phyloP scores from a whole-genome alignment of 1,284 basidiomycete genomes.

The Puccinia sorghi region DNA sequence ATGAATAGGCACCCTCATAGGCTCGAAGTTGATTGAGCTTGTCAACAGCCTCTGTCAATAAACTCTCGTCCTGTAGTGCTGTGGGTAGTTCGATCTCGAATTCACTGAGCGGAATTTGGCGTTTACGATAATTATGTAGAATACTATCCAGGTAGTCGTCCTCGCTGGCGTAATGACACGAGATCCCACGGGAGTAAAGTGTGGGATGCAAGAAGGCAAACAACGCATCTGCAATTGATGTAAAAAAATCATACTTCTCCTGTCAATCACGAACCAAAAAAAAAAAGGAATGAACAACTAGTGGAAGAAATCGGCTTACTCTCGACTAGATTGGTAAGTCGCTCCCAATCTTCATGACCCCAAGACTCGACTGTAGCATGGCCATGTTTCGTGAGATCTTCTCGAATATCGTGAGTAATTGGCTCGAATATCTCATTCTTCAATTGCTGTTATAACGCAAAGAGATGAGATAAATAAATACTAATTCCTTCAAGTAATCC shows the following conservation, averaged over 20 bases:
- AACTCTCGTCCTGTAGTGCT: slow-evolving; percentile 45
- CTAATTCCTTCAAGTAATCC: no score
- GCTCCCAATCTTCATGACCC: slow-evolving; percentile 49
- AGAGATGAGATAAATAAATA: background rate
- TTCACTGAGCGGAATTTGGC: slow-evolving; percentile 44
- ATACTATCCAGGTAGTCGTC: slow-evolving; percentile 49
- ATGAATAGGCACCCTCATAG: slow-evolving; percentile 30
- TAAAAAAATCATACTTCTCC: background rate
- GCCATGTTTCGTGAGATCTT: slow-evolving; percentile 36
- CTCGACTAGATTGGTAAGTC: slow-evolving; percentile 40
- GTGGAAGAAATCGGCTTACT: slow-evolving; percentile 12
- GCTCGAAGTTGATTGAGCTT: slow-evolving; percentile 46
- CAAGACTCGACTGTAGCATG: slow-evolving; percentile 46
- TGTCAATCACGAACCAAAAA: background rate
- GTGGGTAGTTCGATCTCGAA: slow-evolving; percentile 48
- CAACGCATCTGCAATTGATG: slow-evolving; percentile 25
- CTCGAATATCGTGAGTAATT: slow-evolving; percentile 28
- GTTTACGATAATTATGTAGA: slow-evolving; percentile 43
- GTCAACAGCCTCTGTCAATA: slow-evolving; percentile 48
- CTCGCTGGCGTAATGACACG: slow-evolving; percentile 48
- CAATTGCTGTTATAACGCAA: slow-evolving; percentile 36
- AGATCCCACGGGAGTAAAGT: slow-evolving; percentile 32
- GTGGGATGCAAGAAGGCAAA: slow-evolving; percentile 47
- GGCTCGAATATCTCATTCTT: slow-evolving; percentile 43
- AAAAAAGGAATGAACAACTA: background rate